Evolutionary conservation across 352 stramenopile species (phyloP).

Genomic region (Pythium phragmitis): DNA sequence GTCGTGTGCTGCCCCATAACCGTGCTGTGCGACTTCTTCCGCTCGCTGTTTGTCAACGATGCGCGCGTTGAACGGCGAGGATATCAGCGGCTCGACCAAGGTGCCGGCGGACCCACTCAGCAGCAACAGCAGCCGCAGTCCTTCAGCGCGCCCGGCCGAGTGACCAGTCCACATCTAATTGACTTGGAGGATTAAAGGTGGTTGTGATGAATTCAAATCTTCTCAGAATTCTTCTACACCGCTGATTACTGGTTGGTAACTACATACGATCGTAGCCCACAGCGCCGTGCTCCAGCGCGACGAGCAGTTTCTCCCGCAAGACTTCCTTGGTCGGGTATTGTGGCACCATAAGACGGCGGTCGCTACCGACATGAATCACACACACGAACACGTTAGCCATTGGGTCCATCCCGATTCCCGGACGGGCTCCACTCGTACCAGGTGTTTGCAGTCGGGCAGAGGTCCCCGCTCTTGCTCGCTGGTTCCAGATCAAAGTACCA

Average conservation of each 20-base stretch:
- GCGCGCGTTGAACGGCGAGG: slow-evolving; percentile 35
- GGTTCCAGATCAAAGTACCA: slow-evolving; percentile 77
- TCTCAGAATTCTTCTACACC: too few relatives aligned
- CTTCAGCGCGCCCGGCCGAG: slow-evolving; percentile 62
- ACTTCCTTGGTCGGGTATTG: slow-evolving; percentile 51
- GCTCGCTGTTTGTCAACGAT: slow-evolving; percentile 53
- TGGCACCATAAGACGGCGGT: slow-evolving; percentile 69
- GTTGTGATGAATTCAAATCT: background rate
- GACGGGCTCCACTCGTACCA: slow-evolving; percentile 35
- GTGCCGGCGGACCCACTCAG: background rate
- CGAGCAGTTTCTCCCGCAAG: slow-evolving; percentile 58
- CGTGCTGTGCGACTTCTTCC: slow-evolving; percentile 67
- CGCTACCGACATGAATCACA: slow-evolving; percentile 31
- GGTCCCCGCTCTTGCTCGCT: slow-evolving; percentile 31
- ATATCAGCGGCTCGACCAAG: slow-evolving; percentile 41
- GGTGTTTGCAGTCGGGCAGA: slow-evolving; percentile 75
- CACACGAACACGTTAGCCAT: background rate
- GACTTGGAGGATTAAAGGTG: slow-evolving; percentile 35
- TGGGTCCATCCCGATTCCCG: background rate
- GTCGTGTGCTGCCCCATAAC: slow-evolving; percentile 72
- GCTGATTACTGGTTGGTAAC: background rate
- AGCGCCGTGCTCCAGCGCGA: slow-evolving; percentile 59
- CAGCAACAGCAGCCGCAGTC: slow-evolving; percentile 10
- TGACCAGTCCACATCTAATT: slow-evolving; percentile 45
- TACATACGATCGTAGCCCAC: slow-evolving; percentile 82